Evolutionary conservation across 768 basidiomycete genomes (phyloP).

Genomic region (Lepiota venenata): DNA sequence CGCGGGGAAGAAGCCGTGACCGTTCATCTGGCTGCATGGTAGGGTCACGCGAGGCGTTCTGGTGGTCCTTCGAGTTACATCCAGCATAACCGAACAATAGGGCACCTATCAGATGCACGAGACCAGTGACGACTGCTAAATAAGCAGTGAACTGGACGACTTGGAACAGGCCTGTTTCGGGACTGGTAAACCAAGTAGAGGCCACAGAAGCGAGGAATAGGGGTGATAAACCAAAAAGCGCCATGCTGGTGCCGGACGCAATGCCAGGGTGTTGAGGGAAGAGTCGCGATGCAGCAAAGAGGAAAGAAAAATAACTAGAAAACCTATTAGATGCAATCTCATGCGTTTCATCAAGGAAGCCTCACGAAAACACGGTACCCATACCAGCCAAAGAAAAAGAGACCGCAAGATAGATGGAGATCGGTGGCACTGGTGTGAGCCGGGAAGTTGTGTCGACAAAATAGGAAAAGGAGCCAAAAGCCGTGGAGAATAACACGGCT

Average conservation of each 20-base stretch:
- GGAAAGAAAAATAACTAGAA: slow-evolving; percentile 60
- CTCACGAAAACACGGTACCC: slow-evolving; percentile 73
- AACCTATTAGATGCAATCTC: not conserved
- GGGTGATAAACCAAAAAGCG: slow-evolving; percentile 81
- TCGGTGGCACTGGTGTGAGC: slow-evolving; percentile 30
- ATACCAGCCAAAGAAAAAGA: slow-evolving; percentile 64
- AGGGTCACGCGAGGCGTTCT: not conserved
- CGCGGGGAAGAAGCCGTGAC: slow-evolving; percentile 25
- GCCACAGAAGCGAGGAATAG: slow-evolving; percentile 67
- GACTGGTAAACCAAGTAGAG: slow-evolving; percentile 53
- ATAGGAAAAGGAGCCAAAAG: slow-evolving; percentile 61
- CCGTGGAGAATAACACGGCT: slow-evolving; percentile 51
- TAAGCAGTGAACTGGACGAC: slow-evolving; percentile 49
- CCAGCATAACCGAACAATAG: slow-evolving; percentile 20
- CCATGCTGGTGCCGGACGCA: slow-evolving; percentile 63
- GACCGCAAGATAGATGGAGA: slow-evolving; percentile 46
- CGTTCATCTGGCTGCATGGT: slow-evolving; percentile 24
- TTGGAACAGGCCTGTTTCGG: slow-evolving; percentile 39
- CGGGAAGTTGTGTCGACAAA: slow-evolving; percentile 45
- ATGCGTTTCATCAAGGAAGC: slow-evolving; percentile 2
- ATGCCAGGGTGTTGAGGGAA: slow-evolving; percentile 66
- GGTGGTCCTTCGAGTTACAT: slow-evolving; percentile 4
- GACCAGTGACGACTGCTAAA: slow-evolving; percentile 50
- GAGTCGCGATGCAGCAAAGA: slow-evolving; percentile 72
- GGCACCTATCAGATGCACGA: slow-evolving; percentile 53